A percentile compares a stretch with the other conserved stretches of the same genome.
Conservation (phyloP, 495 filamentous ascomycete species). For the Collariella sp. region DNA sequence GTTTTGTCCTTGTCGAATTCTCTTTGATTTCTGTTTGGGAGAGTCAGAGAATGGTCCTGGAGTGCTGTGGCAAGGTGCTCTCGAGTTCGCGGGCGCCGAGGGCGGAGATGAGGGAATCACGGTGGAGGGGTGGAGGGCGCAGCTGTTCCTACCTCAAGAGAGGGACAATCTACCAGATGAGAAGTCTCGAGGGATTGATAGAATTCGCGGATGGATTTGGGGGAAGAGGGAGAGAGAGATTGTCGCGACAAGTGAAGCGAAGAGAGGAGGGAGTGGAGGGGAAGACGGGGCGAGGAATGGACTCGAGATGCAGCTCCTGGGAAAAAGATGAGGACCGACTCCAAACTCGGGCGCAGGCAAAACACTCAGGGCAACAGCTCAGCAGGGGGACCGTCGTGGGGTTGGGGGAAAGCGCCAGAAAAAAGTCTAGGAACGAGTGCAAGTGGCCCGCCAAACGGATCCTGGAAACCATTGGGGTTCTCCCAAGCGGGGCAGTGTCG, state of each 20-base stretch:
- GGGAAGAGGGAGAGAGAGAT: background rate
- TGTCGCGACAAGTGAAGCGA: conserved; percentile 2
- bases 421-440: conserved; percentile 22
- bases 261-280: background rate
- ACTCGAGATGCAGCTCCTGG: conserved; percentile 11
- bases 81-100: conserved; percentile 4
- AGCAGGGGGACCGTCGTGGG: conserved; percentile 12
- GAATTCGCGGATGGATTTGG: no score
- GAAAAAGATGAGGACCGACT: conserved; percentile 9
- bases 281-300: conserved; percentile 8
- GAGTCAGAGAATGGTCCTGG: conserved; percentile 2
- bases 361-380: conserved; percentile 7
- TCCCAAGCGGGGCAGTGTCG: conserved; percentile 20
- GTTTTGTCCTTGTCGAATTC: background rate
- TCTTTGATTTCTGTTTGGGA: background rate
- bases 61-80: background rate
- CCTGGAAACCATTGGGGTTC: conserved; percentile 25
- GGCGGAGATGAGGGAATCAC: background rate
- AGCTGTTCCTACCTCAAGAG: conserved; percentile 12
- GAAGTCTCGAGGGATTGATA: conserved; percentile 2
- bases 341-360: conserved; percentile 4
- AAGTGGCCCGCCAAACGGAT: conserved; percentile 21
- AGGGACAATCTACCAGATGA: conserved; percentile 15
- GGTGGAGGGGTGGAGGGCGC: background rate
- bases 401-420: conserved; percentile 14